Percentiles rank a stretch among this genome's conserved stretches.
Conservation (phyloP, 2,329 filamentous ascomycete species). For the Cladophialophora exuberans region DNA sequence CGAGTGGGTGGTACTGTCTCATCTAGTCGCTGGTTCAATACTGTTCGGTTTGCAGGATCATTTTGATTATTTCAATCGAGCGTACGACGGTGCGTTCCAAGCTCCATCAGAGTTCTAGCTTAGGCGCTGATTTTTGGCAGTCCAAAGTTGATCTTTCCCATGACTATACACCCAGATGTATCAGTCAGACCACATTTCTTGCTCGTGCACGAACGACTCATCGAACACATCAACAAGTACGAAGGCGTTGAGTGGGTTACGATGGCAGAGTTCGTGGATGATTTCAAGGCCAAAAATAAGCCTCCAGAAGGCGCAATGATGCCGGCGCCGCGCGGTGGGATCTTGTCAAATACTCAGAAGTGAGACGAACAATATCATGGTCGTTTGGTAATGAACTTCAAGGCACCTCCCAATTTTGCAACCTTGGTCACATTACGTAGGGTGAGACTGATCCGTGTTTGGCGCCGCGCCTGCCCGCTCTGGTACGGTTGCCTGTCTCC, state of each 20-base stretch:
- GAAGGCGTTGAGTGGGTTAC: slow-evolving; percentile 53
- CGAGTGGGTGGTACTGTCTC: slow-evolving; percentile 32
- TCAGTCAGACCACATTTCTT: slow-evolving; percentile 72
- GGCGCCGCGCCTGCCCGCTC: slow-evolving; percentile 51
- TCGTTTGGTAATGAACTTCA: slow-evolving; percentile 33
- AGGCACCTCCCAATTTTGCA: slow-evolving; percentile 65
- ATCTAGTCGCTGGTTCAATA: background rate
- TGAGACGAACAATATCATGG: background rate
- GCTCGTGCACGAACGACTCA: slow-evolving; percentile 73
- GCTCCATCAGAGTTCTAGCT: background rate
- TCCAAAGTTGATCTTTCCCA: slow-evolving; percentile 69
- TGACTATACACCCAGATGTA: slow-evolving; percentile 76
- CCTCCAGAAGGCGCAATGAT: slow-evolving; percentile 62
- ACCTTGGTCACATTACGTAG: slow-evolving; percentile 86
- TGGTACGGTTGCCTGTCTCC: slow-evolving; percentile 43
- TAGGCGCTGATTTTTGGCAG: background rate
- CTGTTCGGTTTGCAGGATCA: slow-evolving; percentile 46
- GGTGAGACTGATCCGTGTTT: slow-evolving; percentile 62
- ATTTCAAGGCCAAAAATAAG: slow-evolving; percentile 69
- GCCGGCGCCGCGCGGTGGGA: slow-evolving; percentile 50
- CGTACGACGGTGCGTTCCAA: slow-evolving; percentile 62
- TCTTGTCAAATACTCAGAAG: slow-evolving; percentile 4
- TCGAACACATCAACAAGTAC: slow-evolving; percentile 69
- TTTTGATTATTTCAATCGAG: slow-evolving; percentile 71
- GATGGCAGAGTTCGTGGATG: slow-evolving; percentile 71